Percentiles rank a stretch among this genome's conserved stretches.
Conservation (phyloP, 176 grass and related monocot species). For the Zoysia japonica region DNA sequence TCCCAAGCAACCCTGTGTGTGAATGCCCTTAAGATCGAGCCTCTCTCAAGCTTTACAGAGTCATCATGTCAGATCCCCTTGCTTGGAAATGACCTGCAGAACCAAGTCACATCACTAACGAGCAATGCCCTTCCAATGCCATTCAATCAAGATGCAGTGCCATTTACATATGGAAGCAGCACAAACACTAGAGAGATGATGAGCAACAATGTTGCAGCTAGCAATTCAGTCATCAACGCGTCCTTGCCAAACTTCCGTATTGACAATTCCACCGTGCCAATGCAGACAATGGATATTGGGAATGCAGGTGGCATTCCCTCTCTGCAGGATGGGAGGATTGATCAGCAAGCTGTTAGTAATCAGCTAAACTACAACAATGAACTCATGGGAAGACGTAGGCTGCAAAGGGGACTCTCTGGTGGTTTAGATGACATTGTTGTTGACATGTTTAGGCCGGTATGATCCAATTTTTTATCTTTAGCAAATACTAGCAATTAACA, state of each 20-base stretch:
- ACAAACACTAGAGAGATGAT: conserved; percentile 47
- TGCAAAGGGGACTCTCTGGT: conserved; percentile 51
- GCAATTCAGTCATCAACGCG: conserved; percentile 49
- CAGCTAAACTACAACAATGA: conserved; percentile 52
- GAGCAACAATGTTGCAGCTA: conserved; percentile 42
- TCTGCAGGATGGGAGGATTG: conserved; percentile 45
- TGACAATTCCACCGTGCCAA: conserved; percentile 35
- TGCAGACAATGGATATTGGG: conserved; percentile 35
- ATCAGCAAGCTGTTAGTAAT: conserved; percentile 25
- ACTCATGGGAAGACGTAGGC: conserved; percentile 45
- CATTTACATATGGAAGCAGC: conserved; percentile 45
- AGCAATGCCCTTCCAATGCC: conserved; percentile 34
- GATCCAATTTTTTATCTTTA: conserved; percentile 20
- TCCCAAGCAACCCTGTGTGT: conserved; percentile 40
- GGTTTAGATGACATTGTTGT: conserved; percentile 54
- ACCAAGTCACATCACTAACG: conserved; percentile 33
- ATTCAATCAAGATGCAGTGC: conserved; percentile 34
- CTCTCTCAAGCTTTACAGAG: conserved; percentile 4
- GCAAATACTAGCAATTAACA: neutral
- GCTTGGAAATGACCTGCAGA: conserved; percentile 52
- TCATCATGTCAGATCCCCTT: conserved; percentile 30
- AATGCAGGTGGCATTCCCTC: conserved; percentile 20
- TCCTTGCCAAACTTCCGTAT: conserved; percentile 51
- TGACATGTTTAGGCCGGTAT: conserved; percentile 61
- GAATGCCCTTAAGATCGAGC: conserved; percentile 41